These are phyloP conservation scores for Coniochaeta sp. DNA, from an alignment of 2,329 filamentous ascomycete species.

Conservation along the genomic window DNA sequence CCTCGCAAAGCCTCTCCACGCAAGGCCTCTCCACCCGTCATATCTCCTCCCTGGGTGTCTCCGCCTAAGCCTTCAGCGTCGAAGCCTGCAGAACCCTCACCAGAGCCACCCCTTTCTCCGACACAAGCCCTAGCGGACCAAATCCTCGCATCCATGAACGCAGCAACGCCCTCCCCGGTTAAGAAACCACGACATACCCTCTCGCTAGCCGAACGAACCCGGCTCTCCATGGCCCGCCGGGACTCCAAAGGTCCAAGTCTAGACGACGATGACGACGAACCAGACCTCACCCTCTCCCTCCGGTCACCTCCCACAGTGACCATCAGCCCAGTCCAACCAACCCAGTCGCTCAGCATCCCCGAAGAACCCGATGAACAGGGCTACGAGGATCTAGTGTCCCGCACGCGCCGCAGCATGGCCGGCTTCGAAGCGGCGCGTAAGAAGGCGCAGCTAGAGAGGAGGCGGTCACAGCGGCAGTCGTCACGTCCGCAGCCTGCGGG, in stretches of 20 bases:
- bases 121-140: conserved; percentile 47
- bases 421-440: conserved; percentile 54
- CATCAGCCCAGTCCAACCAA: not conserved
- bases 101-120: conserved; percentile 24
- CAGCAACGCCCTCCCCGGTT: conserved; percentile 49
- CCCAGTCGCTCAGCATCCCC: conserved; percentile 13
- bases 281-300: conserved; percentile 14
- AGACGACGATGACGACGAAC: conserved; percentile 18
- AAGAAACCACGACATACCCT: conserved; percentile 50
- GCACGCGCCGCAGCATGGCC: conserved; percentile 55
- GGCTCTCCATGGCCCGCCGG: conserved; percentile 65
- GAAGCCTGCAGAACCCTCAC: not conserved
- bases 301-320: not conserved
- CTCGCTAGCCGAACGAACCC: conserved; percentile 71
- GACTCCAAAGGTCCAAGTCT: conserved; percentile 30
- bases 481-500: conserved; percentile 8
- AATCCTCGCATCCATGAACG: conserved; percentile 48
- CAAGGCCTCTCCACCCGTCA: not conserved
- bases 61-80: not conserved
- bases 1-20: not conserved
- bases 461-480: conserved; percentile 41
- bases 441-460: conserved; percentile 51
- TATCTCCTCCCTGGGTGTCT: not conserved
- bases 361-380: conserved; percentile 22
- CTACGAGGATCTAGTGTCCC: conserved; percentile 45